Evolutionary conservation across 2,329 filamentous ascomycete genomes (phyloP).

Genomic region (Aaosphaeria pasadenensis): DNA sequence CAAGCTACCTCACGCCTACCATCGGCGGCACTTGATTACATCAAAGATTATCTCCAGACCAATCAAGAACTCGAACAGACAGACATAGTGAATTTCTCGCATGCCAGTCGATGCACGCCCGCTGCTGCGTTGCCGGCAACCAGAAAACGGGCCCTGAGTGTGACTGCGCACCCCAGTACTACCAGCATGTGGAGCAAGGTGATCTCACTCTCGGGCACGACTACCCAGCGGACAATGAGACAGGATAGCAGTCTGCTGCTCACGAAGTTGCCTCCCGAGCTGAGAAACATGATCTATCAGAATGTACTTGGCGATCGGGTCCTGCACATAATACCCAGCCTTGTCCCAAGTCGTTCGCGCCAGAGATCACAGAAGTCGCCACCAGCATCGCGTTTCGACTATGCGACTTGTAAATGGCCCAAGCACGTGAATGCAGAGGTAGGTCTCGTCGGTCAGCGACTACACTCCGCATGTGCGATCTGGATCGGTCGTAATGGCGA

Average conservation of each 20-base stretch:
- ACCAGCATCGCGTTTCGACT: neutral
- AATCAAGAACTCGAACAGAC: neutral
- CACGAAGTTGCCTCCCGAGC: constrained; percentile 2
- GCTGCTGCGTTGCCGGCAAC: neutral
- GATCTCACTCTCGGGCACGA: neutral
- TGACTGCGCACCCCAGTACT: neutral
- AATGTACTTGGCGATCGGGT: constrained; percentile 1
- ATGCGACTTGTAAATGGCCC: neutral
- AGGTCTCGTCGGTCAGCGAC: neutral
- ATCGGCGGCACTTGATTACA: neutral
- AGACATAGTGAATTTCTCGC: neutral
- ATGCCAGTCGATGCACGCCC: neutral
- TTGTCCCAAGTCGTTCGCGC: constrained; percentile 1
- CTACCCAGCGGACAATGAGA: neutral
- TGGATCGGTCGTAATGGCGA: constrained; percentile 3
- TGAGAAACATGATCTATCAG: constrained; percentile 1
- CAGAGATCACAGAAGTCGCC: neutral
- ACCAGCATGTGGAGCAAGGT: neutral
- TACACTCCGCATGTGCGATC: neutral
- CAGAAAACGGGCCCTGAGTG: neutral
- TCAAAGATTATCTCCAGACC: neutral
- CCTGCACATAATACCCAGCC: constrained; percentile 3
- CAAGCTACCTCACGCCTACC: neutral
- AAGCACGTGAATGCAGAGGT: neutral
- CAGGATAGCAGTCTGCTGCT: neutral